Base-by-base conservation (phyloP, 2,329 filamentous ascomycete genomes). In the Metarhizium guizhouense region DNA sequence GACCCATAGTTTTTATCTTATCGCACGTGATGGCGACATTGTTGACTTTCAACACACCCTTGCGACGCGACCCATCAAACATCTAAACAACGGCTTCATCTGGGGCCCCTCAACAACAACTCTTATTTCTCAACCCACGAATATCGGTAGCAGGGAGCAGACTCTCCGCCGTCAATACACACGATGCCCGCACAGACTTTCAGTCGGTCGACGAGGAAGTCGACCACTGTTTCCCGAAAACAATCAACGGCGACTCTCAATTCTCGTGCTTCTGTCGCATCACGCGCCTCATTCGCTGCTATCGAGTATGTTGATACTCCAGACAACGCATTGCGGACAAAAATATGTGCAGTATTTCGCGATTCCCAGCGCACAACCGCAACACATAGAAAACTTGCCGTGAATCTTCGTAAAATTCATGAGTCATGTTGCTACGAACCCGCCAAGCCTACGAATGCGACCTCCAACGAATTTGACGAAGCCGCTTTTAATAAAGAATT, bases 311-410 rank as follows among this genome's bases (percentile, higher is more conserved):
- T 86, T 64, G 91, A 96, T 68, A 81, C 85, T 3, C 81, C 84
- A 54, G 78, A 83, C 50, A 90, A 82, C 56, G 81, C 80, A 16
- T 74, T 96, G 62, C 87, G 92, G 64, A 80, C 79, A 40, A 87
- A 88, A 66, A 79, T 96, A 53, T 87, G 85, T 67, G 73, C 79
- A 54, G 79, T 90, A 51, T 92, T 92, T 66, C 80, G 81, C 61
- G 88, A 92, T 69, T 91, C 93, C 38, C 94, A 99, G 70, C 86
- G 87, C 63, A 95, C 89, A 1, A 95, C 88, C 0, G 90, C 92
- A 1, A 89, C 89, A 2, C 94, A 99, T 69, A 80, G 93, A 58
- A 97, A 97, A 68, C 80, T 96, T 0, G 87, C 88, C 4, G 88
- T 96, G 58, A 91, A 85, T 52, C 75, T 99, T 58, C 85, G 93